These are phyloP conservation scores for Neonectria ditissima DNA, from an alignment of 2,329 filamentous ascomycete genomes.

Conservation along the genomic window DNA sequence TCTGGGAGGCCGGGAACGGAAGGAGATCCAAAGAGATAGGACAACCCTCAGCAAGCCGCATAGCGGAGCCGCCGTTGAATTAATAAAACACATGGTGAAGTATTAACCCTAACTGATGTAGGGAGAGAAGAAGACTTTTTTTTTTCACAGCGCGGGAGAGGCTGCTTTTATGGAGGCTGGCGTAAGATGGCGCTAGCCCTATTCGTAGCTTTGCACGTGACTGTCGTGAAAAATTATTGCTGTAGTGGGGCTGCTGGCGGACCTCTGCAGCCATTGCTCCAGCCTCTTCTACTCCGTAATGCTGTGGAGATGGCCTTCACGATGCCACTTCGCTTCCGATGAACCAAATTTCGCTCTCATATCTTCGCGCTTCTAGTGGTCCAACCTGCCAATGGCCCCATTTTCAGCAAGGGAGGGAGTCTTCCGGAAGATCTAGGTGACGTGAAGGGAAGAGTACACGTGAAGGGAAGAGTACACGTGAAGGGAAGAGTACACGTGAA, in stretches of 20 bases:
- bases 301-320: not conserved
- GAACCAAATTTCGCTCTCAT: not conserved
- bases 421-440: not conserved
- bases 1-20: conserved; percentile 68
- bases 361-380: not conserved
- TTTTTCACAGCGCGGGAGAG: conserved; percentile 31
- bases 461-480: too few relatives aligned
- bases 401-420: not conserved
- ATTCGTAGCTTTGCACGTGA: not conserved
- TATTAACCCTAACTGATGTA: conserved; percentile 59
- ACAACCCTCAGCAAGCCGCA: conserved; percentile 68
- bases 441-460: not conserved
- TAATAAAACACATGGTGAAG: conserved; percentile 65
- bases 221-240: not conserved
- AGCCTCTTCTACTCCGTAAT: not conserved
- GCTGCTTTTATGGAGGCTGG: not conserved
- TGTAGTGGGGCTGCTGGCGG: not conserved
- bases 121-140: conserved; percentile 49
- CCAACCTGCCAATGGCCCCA: not conserved
- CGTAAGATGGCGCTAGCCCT: not conserved
- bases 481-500: too few relatives aligned
- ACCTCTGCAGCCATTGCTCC: not conserved
- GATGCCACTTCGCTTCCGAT: not conserved
- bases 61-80: conserved; percentile 64
- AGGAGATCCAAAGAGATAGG: conserved; percentile 61